Percentiles rank a stretch among this genome's conserved stretches.
Conservation (phyloP, 176 grass and related monocot species). For the Dactylis glomerata region DNA sequence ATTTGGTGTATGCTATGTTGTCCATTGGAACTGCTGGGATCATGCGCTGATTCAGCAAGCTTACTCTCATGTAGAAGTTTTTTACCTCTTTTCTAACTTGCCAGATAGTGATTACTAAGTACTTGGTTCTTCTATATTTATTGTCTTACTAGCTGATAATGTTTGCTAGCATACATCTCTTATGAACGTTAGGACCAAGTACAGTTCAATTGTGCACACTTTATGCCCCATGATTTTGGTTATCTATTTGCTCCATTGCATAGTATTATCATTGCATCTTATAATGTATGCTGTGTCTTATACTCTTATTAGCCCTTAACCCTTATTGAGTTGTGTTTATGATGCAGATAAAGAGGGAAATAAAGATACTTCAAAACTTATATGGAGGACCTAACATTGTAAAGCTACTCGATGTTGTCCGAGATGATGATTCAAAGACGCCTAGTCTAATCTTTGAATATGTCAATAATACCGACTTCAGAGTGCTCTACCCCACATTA, state of each 20-base stretch:
- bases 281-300: constrained; percentile 7
- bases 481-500: constrained; percentile 86
- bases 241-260: constrained; percentile 4
- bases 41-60: background rate
- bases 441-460: constrained; percentile 95
- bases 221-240: background rate
- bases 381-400: constrained; percentile 88
- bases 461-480: constrained; percentile 94
- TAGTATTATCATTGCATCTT: background rate
- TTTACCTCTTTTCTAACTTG: background rate
- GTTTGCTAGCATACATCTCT: background rate
- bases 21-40: background rate
- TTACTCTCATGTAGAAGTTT: background rate
- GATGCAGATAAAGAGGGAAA: constrained; percentile 92
- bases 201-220: background rate
- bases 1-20: background rate
- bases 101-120: background rate
- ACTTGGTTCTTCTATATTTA: constrained; percentile 5
- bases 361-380: constrained; percentile 99
- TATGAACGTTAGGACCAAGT: background rate
- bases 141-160: background rate
- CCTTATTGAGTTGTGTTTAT: constrained; percentile 14
- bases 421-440: constrained; percentile 92
- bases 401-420: constrained; percentile 90
- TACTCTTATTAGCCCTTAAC: constrained; percentile 1